Evolutionary conservation across 768 basidiomycete species (phyloP), one percentile per base, ranked within the genome.

Genomic region (Russula virescens): DNA sequence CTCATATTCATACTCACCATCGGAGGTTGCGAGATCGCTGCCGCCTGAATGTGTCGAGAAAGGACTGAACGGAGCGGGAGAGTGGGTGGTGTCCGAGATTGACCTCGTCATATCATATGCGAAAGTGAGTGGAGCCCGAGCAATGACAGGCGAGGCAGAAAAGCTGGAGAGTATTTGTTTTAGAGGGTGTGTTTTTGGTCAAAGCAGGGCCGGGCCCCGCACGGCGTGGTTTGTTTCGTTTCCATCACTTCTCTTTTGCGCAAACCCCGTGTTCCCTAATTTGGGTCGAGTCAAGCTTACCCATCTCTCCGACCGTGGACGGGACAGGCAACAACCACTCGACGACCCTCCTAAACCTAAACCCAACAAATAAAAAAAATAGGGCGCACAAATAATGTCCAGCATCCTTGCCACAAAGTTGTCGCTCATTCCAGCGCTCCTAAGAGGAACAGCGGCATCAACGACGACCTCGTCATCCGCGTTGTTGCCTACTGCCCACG

Each of bases 41-140:
- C 70, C 35, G 63, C 65, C 70, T 62, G 60, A 66, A 56, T 66
- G 65, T 6, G 70, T 69, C 34, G 74, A 74, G 69, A 76, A 76
- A 67, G 75, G 75, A 70, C 75, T 75, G 72, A 76, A 72, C 13
- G 75, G 73, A 26, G 71, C 67, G 40, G 75, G 74, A 19, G 75
- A 75, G 46, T 73, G 66, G 18, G 74, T 72, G 11, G 74, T 72
- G 51, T 75, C 75, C 43, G 75, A 75, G 21, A 73, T 62, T 45
- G 74, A 71, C 35, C 68, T 68, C 46, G 72, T 65, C 74, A 73
- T 72, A 8, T 31, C 31, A 31, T 31, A 31, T 31, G 31, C 31
- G 31, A n/a, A n/a, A n/a, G n/a, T n/a, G n/a, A 31, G 31, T 31
- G 31, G 31, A 31, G 31, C n/a, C n/a, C n/a, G n/a, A n/a, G n/a